Conservation (phyloP, 768 basidiomycete genomes). For the Gloeophyllum trabeum region DNA sequence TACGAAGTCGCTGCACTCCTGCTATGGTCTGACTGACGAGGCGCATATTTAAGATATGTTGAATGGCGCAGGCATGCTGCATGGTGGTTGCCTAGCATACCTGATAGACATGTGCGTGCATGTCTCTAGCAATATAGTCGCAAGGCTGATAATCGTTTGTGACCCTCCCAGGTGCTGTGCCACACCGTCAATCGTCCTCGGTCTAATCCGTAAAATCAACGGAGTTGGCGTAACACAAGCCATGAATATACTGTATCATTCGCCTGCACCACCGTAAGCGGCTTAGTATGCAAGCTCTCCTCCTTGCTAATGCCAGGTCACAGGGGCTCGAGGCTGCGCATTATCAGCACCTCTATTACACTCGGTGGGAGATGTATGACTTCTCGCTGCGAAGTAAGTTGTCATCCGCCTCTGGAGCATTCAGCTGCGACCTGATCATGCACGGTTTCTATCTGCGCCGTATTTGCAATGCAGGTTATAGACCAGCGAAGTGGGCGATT, state of each 20-base stretch:
- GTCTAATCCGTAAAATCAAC: slow-evolving; percentile 45
- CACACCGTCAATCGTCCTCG: slow-evolving; percentile 58
- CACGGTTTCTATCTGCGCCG: neutral
- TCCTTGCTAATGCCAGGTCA: too few relatives aligned
- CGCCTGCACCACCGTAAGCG: slow-evolving; percentile 52
- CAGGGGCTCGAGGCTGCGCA: slow-evolving; percentile 49
- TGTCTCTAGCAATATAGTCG: neutral
- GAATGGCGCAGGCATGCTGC: slow-evolving; percentile 67
- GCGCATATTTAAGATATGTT: slow-evolving; percentile 41
- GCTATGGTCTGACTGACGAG: neutral
- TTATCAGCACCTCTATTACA: slow-evolving; percentile 53
- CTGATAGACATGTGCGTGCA: slow-evolving; percentile 55
- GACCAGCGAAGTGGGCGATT: slow-evolving; percentile 47
- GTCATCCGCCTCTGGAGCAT: neutral
- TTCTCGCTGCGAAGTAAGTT: slow-evolving; percentile 55
- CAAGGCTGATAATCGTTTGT: neutral
- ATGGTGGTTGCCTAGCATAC: slow-evolving; percentile 68
- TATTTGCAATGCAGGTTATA: slow-evolving; percentile 30
- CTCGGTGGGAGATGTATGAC: slow-evolving; percentile 63
- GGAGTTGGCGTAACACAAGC: slow-evolving; percentile 69
- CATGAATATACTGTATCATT: slow-evolving; percentile 59
- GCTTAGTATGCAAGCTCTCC: slow-evolving; percentile 5
- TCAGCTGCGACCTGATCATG: slow-evolving; percentile 1
- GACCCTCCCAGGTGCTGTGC: slow-evolving; percentile 39
- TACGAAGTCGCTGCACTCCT: slow-evolving; percentile 26